These are phyloP conservation scores for Begonia fuchsioides DNA, from an alignment of 306 rosid genomes.

Conservation along the genomic window DNA sequence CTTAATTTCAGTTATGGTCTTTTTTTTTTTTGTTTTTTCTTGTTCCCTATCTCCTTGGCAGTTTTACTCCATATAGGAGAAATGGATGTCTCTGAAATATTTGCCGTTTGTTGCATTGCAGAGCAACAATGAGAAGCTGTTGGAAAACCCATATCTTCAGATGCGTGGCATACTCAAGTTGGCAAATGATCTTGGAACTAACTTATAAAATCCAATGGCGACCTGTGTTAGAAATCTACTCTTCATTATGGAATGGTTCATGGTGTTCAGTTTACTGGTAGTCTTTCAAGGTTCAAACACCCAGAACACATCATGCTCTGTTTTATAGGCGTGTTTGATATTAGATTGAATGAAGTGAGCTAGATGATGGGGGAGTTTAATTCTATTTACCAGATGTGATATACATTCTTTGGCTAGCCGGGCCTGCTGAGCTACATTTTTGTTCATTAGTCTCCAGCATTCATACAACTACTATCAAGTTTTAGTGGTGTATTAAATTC, in stretches of 20 bases:
- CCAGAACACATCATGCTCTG: too few species aligned
- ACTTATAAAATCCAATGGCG: slow-evolving; percentile 23
- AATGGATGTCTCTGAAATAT: slow-evolving; percentile 7
- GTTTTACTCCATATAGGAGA: slow-evolving; percentile 6
- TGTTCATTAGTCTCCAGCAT: too few species aligned
- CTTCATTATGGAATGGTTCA: not conserved
- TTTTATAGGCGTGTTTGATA: too few species aligned
- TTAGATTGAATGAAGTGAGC: not conserved
- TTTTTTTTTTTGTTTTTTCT: not conserved
- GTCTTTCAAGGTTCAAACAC: slow-evolving; percentile 3
- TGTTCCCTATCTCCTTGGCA: slow-evolving; percentile 10
- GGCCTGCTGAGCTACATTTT: too few species aligned
- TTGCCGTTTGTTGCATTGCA: slow-evolving; percentile 24
- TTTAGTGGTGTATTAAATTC: too few species aligned
- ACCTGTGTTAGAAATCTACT: not conserved
- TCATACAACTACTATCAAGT: too few species aligned
- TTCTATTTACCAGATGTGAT: not conserved
- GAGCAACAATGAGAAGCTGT: slow-evolving; percentile 95
- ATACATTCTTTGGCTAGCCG: not conserved
- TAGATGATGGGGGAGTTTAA: not conserved
- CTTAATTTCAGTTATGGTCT: too few species aligned
- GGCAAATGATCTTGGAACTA: slow-evolving; percentile 80
- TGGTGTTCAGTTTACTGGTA: slow-evolving; percentile 5
- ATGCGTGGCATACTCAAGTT: slow-evolving; percentile 98
- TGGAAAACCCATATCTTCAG: slow-evolving; percentile 99